Conservation (phyloP, 441 rosid genomes). For the Gossypium gossypioides region DNA sequence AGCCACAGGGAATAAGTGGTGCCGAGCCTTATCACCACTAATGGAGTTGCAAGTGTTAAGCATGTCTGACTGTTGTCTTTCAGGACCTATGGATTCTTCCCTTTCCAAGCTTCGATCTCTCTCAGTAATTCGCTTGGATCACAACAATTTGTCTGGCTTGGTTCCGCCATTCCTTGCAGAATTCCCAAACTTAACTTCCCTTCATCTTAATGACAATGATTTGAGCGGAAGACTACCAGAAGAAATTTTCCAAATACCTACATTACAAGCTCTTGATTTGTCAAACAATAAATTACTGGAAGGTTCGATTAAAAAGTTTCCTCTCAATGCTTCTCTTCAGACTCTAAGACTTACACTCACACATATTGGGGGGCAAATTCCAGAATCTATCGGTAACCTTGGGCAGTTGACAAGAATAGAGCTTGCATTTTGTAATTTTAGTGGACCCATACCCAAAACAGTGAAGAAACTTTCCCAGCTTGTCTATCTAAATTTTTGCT, state of each 20-base stretch:
- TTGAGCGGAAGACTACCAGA: conserved; percentile 28
- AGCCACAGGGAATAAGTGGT: conserved; percentile 19
- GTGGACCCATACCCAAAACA: conserved; percentile 24
- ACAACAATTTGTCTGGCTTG: conserved; percentile 22
- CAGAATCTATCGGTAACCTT: conserved; percentile 25
- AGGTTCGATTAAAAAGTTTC: conserved; percentile 18
- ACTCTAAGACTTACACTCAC: conserved; percentile 1
- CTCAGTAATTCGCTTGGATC: conserved; percentile 15
- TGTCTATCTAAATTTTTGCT: conserved; percentile 18
- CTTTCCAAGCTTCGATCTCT: conserved; percentile 23
- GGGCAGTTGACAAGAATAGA: conserved; percentile 16
- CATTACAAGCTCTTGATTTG: conserved; percentile 27
- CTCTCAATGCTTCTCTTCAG: conserved; percentile 13
- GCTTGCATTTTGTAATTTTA: conserved; percentile 9
- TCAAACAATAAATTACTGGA: conserved; percentile 1
- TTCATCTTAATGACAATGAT: conserved; percentile 11
- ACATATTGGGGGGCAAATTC: conserved; percentile 21
- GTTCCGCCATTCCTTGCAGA: conserved; percentile 27
- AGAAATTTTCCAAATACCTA: conserved; percentile 18
- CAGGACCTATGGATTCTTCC: conserved; percentile 36
- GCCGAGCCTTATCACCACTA: conserved; percentile 31
- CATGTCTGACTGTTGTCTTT: conserved; percentile 28
- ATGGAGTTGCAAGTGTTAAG: conserved; percentile 34
- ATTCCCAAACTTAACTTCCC: conserved; percentile 16
- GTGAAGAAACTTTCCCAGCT: conserved; percentile 15